Percentiles rank a stretch among this genome's conserved stretches.
phyloP scores from a whole-genome alignment of 1,139 yeast genomes.

The Ashbya aceris region DNA sequence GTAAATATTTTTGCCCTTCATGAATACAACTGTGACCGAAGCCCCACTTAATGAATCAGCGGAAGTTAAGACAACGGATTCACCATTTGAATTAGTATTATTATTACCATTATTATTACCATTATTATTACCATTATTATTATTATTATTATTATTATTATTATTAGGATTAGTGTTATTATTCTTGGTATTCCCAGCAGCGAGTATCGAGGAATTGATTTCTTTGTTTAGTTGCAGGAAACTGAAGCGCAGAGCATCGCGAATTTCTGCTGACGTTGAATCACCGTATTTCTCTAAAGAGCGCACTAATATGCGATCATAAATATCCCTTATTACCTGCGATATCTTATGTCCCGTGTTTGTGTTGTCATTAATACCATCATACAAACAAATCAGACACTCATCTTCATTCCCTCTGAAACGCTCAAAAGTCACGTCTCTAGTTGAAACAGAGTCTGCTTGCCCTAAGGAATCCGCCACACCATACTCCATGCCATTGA shows the following conservation, averaged over 20 bases:
- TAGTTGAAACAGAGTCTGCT: constrained; percentile 54
- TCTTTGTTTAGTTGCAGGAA: constrained; percentile 76
- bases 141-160: too few relatives aligned
- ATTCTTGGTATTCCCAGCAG: constrained; percentile 23
- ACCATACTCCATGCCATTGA: constrained; percentile 76
- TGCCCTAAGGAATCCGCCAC: constrained; percentile 81
- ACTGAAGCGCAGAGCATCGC: constrained; percentile 69
- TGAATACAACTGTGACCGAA: constrained; percentile 71
- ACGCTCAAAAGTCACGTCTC: constrained; percentile 82
- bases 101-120: not conserved
- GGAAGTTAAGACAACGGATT: constrained; percentile 35
- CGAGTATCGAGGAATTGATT: constrained; percentile 42
- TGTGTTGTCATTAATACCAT: constrained; percentile 61
- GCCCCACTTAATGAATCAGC: constrained; percentile 82
- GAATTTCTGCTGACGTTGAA: constrained; percentile 37
- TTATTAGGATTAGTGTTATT: too few relatives aligned
- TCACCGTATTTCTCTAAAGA: constrained; percentile 57
- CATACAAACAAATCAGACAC: constrained; percentile 73
- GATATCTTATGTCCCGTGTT: constrained; percentile 62
- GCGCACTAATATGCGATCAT: constrained; percentile 59
- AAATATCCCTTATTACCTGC: constrained; percentile 66
- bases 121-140: too few relatives aligned
- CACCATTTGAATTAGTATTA: constrained; percentile 8
- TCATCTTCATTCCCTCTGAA: constrained; percentile 74
- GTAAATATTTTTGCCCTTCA: constrained; percentile 60